Conservation (phyloP, 179 eudicot species). For the Sideroxylon spinosum region DNA sequence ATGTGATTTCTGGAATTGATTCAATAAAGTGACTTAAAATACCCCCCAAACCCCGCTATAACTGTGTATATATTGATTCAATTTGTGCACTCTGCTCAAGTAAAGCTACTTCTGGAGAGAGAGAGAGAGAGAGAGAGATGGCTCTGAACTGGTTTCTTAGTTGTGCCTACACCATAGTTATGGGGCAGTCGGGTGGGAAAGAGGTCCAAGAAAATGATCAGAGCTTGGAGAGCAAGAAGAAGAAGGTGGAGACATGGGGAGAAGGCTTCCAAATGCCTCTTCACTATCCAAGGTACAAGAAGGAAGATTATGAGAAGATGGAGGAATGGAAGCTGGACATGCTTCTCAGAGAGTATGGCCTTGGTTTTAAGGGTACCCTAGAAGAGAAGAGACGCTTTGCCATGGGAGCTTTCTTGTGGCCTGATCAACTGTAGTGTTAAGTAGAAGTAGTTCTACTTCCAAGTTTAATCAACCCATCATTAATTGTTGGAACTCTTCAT, state of each 20-base stretch:
- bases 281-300: slow-evolving; percentile 36
- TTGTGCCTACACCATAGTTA: slow-evolving; percentile 20
- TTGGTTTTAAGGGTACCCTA: slow-evolving; percentile 31
- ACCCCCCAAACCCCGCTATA: too few species aligned
- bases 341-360: slow-evolving; percentile 35
- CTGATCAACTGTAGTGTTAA: slow-evolving; percentile 19
- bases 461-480: too few species aligned
- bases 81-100: too few species aligned
- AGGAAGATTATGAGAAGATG: slow-evolving; percentile 35
- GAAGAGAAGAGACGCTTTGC: slow-evolving; percentile 40
- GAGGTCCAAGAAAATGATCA: not conserved
- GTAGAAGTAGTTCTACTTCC: too few species aligned
- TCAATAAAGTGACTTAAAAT: too few species aligned
- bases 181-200: slow-evolving; percentile 8
- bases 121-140: slow-evolving; percentile 14
- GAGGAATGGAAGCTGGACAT: slow-evolving; percentile 41
- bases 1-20: too few species aligned
- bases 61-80: too few species aligned
- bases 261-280: slow-evolving; percentile 31
- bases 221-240: slow-evolving; percentile 8
- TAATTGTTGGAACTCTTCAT: too few species aligned
- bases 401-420: slow-evolving; percentile 42
- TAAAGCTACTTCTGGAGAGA: not conserved
- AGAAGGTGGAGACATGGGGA: not conserved
- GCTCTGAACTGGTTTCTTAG: slow-evolving; percentile 28